Conservation (phyloP, 2,329 filamentous ascomycete genomes). For the Botryotinia convoluta region DNA sequence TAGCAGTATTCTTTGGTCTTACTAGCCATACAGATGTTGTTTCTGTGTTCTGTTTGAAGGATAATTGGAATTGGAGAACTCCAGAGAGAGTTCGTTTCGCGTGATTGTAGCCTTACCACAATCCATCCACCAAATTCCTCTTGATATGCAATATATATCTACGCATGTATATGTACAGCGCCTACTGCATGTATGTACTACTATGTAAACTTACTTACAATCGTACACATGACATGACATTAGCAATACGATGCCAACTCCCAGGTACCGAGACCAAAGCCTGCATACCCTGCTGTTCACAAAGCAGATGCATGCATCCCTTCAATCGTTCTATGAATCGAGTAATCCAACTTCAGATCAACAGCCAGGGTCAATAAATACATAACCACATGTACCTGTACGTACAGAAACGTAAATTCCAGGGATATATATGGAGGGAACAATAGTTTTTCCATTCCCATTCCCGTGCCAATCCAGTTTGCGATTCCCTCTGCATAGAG, state of each 20-base stretch:
- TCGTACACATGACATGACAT: not conserved
- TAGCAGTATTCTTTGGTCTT: not conserved
- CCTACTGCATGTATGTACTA: not conserved
- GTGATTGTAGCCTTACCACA: not conserved
- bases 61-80: not conserved
- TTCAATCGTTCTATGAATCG: not conserved
- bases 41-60: not conserved
- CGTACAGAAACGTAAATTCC: not conserved
- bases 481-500: not conserved
- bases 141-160: not conserved
- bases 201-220: not conserved
- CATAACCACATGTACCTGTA: not conserved
- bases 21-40: not conserved
- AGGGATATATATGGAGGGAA: not conserved
- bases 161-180: not conserved
- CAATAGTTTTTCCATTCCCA: constrained; percentile 1
- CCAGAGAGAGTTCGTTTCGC: not conserved
- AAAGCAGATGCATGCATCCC: not conserved
- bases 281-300: not conserved
- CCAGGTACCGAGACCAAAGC: not conserved
- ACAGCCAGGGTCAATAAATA: not conserved
- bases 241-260: not conserved
- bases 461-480: not conserved
- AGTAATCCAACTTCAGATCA: not conserved
- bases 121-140: not conserved